Evolutionary conservation across 1,284 basidiomycete species (phyloP).

Genomic region (Chalciporus sp.): DNA sequence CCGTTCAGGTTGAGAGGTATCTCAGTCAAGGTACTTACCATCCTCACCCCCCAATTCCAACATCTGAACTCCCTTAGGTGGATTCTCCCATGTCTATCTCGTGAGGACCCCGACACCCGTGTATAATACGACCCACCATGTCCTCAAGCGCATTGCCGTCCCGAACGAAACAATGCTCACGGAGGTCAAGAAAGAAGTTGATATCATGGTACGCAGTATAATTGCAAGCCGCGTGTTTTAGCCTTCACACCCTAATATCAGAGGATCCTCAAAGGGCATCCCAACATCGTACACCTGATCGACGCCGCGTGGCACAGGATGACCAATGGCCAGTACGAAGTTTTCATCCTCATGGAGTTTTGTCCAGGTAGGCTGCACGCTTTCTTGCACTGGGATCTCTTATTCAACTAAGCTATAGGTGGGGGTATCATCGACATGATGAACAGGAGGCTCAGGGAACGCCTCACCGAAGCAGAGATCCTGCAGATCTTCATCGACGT

Average conservation of each 20-base stretch:
- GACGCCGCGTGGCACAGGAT: slow-evolving; percentile 90
- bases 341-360: slow-evolving; percentile 99
- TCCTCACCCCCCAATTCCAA: slow-evolving; percentile 1
- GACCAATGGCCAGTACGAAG: slow-evolving; percentile 86
- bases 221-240: slow-evolving; percentile 16
- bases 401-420: slow-evolving; percentile 47
- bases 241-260: slow-evolving; percentile 39
- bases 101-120: slow-evolving; percentile 87
- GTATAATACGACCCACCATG: slow-evolving; percentile 90
- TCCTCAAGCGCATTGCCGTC: slow-evolving; percentile 96
- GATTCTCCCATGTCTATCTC: slow-evolving; percentile 98
- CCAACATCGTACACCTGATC: slow-evolving; percentile 92
- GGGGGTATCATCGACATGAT: slow-evolving; percentile 99
- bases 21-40: slow-evolving; percentile 80
- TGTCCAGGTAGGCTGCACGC: slow-evolving; percentile 58
- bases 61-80: slow-evolving; percentile 58
- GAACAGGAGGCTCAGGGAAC: slow-evolving; percentile 93
- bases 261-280: slow-evolving; percentile 86
- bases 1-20: slow-evolving; percentile 84
- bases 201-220: slow-evolving; percentile 84
- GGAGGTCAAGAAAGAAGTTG: slow-evolving; percentile 98
- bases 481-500: slow-evolving; percentile 97
- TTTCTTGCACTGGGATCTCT: slow-evolving; percentile 9
- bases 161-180: slow-evolving; percentile 86
- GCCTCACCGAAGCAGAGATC: slow-evolving; percentile 94